A percentile compares a stretch with the other conserved stretches of the same genome.
These are phyloP conservation scores for Phaeosphaeriaceae sp. DNA, from an alignment of 2,329 filamentous ascomycete species.

Conservation along the genomic window DNA sequence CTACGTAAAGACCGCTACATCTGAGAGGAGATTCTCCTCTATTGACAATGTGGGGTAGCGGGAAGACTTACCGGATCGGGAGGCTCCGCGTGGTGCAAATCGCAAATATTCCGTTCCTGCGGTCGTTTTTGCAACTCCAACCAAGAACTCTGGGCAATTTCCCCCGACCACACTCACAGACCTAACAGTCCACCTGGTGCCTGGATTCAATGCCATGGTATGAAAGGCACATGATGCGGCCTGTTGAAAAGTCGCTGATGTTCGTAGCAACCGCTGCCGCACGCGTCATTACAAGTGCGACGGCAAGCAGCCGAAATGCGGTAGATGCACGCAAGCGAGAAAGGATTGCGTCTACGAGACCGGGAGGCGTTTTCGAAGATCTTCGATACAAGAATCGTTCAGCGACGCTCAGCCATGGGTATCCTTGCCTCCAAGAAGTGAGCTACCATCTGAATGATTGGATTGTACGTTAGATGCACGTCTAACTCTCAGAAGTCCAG, in stretches of 20 bases:
- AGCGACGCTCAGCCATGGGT: conserved; percentile 45
- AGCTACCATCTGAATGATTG: neutral
- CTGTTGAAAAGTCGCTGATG: conserved; percentile 17
- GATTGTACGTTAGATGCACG: too few relatives aligned
- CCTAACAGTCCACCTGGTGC: neutral
- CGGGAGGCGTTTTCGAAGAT: conserved; percentile 44
- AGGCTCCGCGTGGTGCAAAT: neutral
- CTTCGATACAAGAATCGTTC: conserved; percentile 42
- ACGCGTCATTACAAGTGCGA: conserved; percentile 49
- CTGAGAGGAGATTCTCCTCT: conserved; percentile 20
- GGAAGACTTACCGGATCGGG: conserved; percentile 12
- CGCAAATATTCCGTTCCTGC: neutral
- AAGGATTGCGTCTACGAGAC: conserved; percentile 46
- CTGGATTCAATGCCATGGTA: conserved; percentile 45
- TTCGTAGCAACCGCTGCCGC: conserved; percentile 45
- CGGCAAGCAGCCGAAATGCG: conserved; percentile 43
- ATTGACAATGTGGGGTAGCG: conserved; percentile 29
- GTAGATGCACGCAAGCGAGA: conserved; percentile 40
- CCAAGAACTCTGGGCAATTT: conserved; percentile 27
- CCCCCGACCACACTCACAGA: conserved; percentile 18
- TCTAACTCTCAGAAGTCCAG: conserved; percentile 38
- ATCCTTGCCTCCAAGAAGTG: conserved; percentile 44
- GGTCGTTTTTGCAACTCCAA: conserved; percentile 2
- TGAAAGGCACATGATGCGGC: neutral
- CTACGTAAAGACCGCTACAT: conserved; percentile 3